These are phyloP conservation scores for Dipteronia sinensis DNA, from an alignment of 345 rosid genomes.

Conservation along the genomic window DNA sequence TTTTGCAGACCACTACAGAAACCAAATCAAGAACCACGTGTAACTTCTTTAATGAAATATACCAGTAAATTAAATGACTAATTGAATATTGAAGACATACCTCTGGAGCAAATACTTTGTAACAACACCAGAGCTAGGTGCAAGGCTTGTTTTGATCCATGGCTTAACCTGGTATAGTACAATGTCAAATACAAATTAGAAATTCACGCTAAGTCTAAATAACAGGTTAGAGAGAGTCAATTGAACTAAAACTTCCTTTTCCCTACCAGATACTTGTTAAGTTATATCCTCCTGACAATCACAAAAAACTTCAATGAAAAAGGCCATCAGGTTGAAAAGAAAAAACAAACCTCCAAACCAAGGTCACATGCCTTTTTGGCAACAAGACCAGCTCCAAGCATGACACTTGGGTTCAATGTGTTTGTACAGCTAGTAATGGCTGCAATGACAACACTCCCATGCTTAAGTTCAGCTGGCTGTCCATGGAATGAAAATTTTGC, in stretches of 20 bases:
- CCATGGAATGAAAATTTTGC: conserved; percentile 62
- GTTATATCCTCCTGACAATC: neutral
- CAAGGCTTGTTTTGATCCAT: conserved; percentile 89
- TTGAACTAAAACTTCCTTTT: neutral
- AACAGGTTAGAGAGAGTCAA: neutral
- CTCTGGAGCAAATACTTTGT: conserved; percentile 67
- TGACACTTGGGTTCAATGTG: conserved; percentile 82
- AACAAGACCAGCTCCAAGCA: conserved; percentile 81
- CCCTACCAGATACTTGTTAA: neutral
- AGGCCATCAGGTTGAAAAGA: neutral
- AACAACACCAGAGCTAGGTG: conserved; percentile 81
- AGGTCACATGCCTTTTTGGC: conserved; percentile 77
- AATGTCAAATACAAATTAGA: neutral
- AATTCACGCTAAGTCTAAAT: neutral
- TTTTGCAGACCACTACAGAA: conserved; percentile 65
- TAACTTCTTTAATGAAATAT: neutral
- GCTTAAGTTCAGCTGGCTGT: conserved; percentile 67
- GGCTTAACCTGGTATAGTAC: conserved; percentile 65
- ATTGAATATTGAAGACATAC: conserved; percentile 27
- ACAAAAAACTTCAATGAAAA: neutral
- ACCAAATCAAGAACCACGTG: conserved; percentile 4
- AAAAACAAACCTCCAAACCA: conserved; percentile 61
- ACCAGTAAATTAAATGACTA: neutral
- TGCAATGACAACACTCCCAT: conserved; percentile 79
- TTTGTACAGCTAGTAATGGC: conserved; percentile 86